Base-by-base conservation (phyloP, 1,284 basidiomycete genomes). In the Rhodotorula sp. region DNA sequence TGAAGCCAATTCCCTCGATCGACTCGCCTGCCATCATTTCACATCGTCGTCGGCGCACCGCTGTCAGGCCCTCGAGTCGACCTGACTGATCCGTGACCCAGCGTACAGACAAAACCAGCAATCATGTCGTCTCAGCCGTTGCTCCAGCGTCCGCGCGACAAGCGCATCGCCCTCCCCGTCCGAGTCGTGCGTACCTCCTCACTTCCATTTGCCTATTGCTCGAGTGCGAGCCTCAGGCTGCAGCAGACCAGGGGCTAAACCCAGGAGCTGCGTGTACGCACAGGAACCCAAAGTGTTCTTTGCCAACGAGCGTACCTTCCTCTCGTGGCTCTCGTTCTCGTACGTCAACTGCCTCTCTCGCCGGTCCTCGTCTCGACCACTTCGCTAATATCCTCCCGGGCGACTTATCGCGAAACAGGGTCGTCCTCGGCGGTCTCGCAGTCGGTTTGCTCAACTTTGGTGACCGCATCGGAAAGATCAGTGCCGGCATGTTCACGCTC, bases 401-500 rank as follows among this genome's bases (percentile, higher is more conserved):
- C n/a, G n/a, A n/a, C n/a, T n/a, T n/a, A n/a, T n/a, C 49, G 28
- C 47, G 6, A 45, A 5, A 63, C 50, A 66, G 64, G 28, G 92
- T 97, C 81, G 92, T 97, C 69, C 87, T 97, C 21, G 94, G 94
- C 58, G 85, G 94, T 72, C 86, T 97, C 58, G 91, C 93, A 2
- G 92, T 97, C n/a, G 95, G 95, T n/a, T 83, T 97, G 72, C 85
- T 97, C 77, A 97, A 97, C 82, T 97, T 97, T 83, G 94, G 94
- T 73, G 94, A 97, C 82, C 91, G 85, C 18, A 88, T 95, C 69
- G 92, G 93, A 62, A 92, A 89, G 80, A 93, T 95, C 73, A 92
- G 91, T 77, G 93, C 93, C 52, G 92, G 89, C 43, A 90, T 95
- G 89, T 95, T 95, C 83, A 93, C 91, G 56, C 82, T 90, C 71